These are phyloP conservation scores for Melanopsichium pennsylvanicum DNA, from an alignment of 1,284 basidiomycete species.

Conservation along the genomic window DNA sequence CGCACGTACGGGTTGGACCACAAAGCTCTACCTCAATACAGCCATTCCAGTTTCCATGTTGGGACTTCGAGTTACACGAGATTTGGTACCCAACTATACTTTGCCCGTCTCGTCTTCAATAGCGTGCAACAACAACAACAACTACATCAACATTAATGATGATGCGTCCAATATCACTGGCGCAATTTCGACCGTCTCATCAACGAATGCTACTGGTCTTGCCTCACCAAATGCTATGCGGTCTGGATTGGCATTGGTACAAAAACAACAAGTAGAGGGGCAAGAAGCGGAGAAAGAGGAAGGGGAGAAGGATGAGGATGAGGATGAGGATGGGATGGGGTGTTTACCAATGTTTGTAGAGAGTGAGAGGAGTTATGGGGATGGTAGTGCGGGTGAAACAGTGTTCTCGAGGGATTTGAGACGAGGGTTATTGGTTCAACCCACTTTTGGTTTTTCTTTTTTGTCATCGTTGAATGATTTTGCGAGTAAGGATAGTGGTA, in stretches of 20 bases:
- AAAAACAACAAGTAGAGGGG: too few species aligned
- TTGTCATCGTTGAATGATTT: not conserved
- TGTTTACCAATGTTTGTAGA: slow-evolving; percentile 28
- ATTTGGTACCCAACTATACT: slow-evolving; percentile 32
- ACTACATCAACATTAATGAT: slow-evolving; percentile 13
- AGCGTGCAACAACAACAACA: too few species aligned
- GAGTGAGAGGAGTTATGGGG: slow-evolving; percentile 45
- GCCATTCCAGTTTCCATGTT: slow-evolving; percentile 29
- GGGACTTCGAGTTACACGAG: slow-evolving; percentile 27
- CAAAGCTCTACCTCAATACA: slow-evolving; percentile 28
- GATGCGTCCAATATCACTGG: not conserved
- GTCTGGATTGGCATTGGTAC: too few species aligned
- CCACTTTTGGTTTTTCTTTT: not conserved
- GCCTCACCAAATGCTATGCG: too few species aligned
- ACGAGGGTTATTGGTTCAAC: slow-evolving; percentile 20
- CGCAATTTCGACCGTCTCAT: too few species aligned
- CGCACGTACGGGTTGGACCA: slow-evolving; percentile 28
- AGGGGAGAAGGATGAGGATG: too few species aligned
- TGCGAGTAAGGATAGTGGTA: too few species aligned
- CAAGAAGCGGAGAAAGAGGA: too few species aligned
- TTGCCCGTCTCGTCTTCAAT: slow-evolving; percentile 27
- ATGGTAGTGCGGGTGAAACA: slow-evolving; percentile 38
- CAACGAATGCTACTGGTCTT: too few species aligned
- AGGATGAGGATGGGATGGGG: too few species aligned
- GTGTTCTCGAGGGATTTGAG: slow-evolving; percentile 40